Evolutionary conservation across 1,284 basidiomycete genomes (phyloP), one percentile per base, ranked within the genome.

Genomic region (Gymnopus androsaceus): DNA sequence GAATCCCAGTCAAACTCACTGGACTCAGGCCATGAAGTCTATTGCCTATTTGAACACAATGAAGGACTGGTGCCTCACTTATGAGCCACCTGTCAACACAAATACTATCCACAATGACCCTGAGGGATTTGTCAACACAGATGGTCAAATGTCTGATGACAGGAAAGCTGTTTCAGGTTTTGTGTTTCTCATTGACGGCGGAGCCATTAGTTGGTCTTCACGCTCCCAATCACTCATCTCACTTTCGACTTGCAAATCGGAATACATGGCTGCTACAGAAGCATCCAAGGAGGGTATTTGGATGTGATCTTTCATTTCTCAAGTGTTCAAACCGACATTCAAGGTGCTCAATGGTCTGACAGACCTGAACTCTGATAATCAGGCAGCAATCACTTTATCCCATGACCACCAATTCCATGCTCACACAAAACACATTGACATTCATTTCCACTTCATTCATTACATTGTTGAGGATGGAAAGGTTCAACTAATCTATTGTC

Each of bases 391-490:
- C 14, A 23, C 49, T 9, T 5, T 49, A 4, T 5, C 28, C 7
- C 28, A 21, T 2, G 47, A 36, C 23, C 47, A 49, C 14, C 28
- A 19, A 11, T 51, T 7, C 49, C 49, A 51, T 28, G 23, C 34
- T 23, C 33, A 21, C 5, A 51, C 49, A 4, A 51, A 51, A 19
- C 49, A 51, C 34, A 51, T 51, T 28, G 36, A 51, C 27, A 37
- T 50, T 37, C 8, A 17, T 17, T 66, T 67, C 51, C 74, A 75
- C 49, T 69, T 64, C 45, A 59, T 73, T 14, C 65, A 69, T 1
- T 67, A 71, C 15, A 66, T 71, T 2, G 63, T 73, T 41, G 52
- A 61, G 12, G 55, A 62, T 17, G 57, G 60, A 34, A 34, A 55
- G 5, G 42, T 69, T 23, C 9, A 27, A 6, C 31, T 70, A n/a